A percentile compares a stretch with the other conserved stretches of the same genome.
Conservation (phyloP, 1,284 basidiomycete species). For the Leccinum griseonigrum region DNA sequence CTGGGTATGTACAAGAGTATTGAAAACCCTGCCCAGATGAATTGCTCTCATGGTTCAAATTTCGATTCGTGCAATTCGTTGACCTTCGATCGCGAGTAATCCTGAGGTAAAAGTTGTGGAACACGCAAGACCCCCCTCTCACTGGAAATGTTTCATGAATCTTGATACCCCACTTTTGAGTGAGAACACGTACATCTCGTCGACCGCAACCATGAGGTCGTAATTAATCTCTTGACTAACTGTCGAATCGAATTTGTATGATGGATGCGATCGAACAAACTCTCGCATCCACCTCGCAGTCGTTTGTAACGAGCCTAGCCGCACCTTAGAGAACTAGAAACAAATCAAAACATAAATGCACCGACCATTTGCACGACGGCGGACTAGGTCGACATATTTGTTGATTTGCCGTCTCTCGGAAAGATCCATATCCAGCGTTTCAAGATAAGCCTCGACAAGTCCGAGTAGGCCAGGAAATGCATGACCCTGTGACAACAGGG, state of each 20-base stretch:
- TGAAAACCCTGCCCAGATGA: neutral
- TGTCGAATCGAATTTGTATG: conserved; percentile 89
- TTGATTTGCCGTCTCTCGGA: conserved; percentile 66
- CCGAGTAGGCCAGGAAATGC: conserved; percentile 85
- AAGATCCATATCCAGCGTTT: conserved; percentile 79
- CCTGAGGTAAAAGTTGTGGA: conserved; percentile 60
- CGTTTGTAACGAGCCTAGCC: conserved; percentile 77
- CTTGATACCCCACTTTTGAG: neutral
- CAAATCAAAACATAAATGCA: conserved; percentile 8
- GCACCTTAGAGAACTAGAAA: conserved; percentile 8
- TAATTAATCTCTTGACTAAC: conserved; percentile 93
- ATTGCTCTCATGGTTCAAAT: conserved; percentile 21
- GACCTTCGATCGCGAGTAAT: conserved; percentile 41
- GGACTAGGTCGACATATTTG: conserved; percentile 79
- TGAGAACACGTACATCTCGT: conserved; percentile 73
- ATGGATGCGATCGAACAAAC: conserved; percentile 87
- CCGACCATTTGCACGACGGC: conserved; percentile 77
- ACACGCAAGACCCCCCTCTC: conserved; percentile 67
- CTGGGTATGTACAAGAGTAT: conserved; percentile 8
- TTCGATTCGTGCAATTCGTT: conserved; percentile 28
- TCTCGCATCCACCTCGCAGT: conserved; percentile 92
- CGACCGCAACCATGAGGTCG: conserved; percentile 88
- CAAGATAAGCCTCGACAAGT: conserved; percentile 85
- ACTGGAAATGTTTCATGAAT: conserved; percentile 38
- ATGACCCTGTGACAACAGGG: conserved; percentile 41